Evolutionary conservation across 352 stramenopile species (phyloP), one percentile per base, ranked within the genome.

Genomic region (Phytophthora megakarya): DNA sequence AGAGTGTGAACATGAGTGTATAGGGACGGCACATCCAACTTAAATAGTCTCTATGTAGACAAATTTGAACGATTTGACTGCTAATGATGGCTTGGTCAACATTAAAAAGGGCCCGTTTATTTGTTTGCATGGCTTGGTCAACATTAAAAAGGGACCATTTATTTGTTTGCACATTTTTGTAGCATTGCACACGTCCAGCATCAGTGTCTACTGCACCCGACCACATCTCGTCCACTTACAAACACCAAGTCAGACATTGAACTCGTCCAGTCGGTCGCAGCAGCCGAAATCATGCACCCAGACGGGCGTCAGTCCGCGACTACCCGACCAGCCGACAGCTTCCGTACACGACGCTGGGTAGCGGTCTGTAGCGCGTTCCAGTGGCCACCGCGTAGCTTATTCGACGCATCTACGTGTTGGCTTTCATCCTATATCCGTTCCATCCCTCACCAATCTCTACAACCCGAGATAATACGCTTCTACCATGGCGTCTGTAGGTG

Each of bases 401-500:
- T 53, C 16, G 22, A 47, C 33, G 23, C 43, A 19, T 16, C 21
- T 33, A n/a, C 16, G 37, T 62, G 16, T 62, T 25, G 6, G 23
- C 15, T 46, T 13, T 42, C 42, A 42, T 0, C 21, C 19, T 7
- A 30, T 38, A 44, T 1, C 10, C 4, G 5, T 28, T 3, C 22
- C 21, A 16, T 12, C 22, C 23, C 3, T 5, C 19, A 22, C 19
- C 4, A 0, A 30, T 5, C 10, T 19, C 19, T 43, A 26, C 3
- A 46, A n/a, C 21, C 30, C n/a, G 3, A 23, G 16, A 11, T 30
- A 46, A 7, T 15, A 47, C 2, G 13, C 9, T 5, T 10, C 51
- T 13, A 9, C 53, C 8, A 78, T 78, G 70, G 61, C 65, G 11
- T 72, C 61, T 61, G 38, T 58, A 3, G 57, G 56, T 22, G 65